Evolutionary conservation across 2,329 filamentous ascomycete species (phyloP).

Genomic region (Penicillium expansum): DNA sequence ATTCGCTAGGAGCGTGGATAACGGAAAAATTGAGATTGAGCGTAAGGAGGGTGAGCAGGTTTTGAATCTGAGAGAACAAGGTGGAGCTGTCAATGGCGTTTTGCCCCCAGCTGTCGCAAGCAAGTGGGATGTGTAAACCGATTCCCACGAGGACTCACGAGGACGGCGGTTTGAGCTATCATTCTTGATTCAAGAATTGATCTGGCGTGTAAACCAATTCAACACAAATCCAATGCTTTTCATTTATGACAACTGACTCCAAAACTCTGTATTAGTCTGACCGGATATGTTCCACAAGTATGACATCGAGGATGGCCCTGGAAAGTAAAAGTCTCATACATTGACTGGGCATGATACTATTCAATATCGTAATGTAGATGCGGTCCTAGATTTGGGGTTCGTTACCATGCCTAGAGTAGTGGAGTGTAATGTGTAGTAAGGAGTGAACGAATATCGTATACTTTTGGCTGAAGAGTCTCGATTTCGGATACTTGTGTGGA

Average conservation of each 20-base stretch:
- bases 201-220: not conserved
- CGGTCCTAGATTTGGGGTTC: not conserved
- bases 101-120: not conserved
- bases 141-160: not conserved
- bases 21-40: conserved; percentile 25
- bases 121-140: not conserved
- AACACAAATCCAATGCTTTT: not conserved
- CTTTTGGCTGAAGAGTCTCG: not conserved
- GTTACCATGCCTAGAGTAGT: not conserved
- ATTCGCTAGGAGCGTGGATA: conserved; percentile 19
- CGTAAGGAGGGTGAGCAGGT: conserved; percentile 23
- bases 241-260: not conserved
- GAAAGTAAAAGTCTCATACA: too few relatives aligned
- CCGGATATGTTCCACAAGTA: not conserved
- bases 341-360: not conserved
- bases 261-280: not conserved
- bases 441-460: not conserved
- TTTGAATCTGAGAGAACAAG: conserved; percentile 33
- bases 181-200: not conserved
- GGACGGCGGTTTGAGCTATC: not conserved
- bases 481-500: not conserved
- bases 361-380: not conserved
- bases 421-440: not conserved
- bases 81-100: conserved; percentile 6
- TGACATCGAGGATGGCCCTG: not conserved